Conservation (phyloP, 352 stramenopile species). For the Globisporangium ultimum region DNA sequence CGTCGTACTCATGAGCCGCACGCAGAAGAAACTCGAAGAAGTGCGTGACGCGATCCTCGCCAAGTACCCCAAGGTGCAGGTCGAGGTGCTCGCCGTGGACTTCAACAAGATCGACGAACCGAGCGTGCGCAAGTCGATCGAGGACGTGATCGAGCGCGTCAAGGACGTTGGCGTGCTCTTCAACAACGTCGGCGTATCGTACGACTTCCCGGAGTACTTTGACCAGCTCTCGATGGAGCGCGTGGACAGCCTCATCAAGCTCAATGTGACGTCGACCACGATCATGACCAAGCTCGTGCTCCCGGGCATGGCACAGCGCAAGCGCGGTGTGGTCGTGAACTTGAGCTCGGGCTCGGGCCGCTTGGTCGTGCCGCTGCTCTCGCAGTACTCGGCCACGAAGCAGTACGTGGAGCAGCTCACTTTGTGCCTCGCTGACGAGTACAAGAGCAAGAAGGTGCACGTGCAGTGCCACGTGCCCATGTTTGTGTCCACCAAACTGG, state of each 20-base stretch:
- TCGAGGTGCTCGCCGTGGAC: slow-evolving; percentile 91
- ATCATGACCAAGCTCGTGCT: slow-evolving; percentile 87
- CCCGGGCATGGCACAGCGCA: slow-evolving; percentile 93
- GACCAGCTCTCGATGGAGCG: slow-evolving; percentile 94
- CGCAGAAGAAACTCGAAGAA: slow-evolving; percentile 94
- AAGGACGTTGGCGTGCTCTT: slow-evolving; percentile 97
- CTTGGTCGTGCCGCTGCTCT: slow-evolving; percentile 94
- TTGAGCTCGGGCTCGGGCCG: slow-evolving; percentile 95
- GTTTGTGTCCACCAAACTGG: slow-evolving; percentile 99
- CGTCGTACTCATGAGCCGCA: slow-evolving; percentile 97
- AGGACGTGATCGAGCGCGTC: slow-evolving; percentile 54
- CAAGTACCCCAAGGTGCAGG: slow-evolving; percentile 88
- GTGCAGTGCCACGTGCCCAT: slow-evolving; percentile 98
- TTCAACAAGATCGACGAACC: slow-evolving; percentile 91
- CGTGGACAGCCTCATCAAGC: slow-evolving; percentile 90
- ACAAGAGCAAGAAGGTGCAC: slow-evolving; percentile 90
- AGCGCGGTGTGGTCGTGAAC: slow-evolving; percentile 97
- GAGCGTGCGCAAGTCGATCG: slow-evolving; percentile 50
- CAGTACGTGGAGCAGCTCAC: slow-evolving; percentile 98
- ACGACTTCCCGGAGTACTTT: slow-evolving; percentile 98
- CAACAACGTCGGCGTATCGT: slow-evolving; percentile 99
- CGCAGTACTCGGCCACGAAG: slow-evolving; percentile 97
- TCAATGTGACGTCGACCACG: slow-evolving; percentile 73
- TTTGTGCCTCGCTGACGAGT: slow-evolving; percentile 94
- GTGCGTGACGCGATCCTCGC: slow-evolving; percentile 92